Base-by-base conservation (phyloP, 768 basidiomycete species). In the Sarcomyxa edulis region DNA sequence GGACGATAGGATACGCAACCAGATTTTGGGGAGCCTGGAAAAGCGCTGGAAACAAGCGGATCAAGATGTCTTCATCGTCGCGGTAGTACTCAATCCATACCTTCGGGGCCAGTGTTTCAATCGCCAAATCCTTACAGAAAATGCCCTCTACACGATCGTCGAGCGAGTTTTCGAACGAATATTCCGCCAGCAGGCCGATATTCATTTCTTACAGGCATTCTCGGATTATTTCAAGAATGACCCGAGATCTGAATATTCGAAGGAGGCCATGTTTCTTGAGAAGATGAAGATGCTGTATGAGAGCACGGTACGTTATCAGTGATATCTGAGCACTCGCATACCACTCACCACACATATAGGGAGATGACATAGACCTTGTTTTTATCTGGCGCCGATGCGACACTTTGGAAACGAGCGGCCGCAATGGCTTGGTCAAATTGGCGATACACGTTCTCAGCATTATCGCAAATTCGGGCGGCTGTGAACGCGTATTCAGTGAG, bases 21-120 rank as follows among this genome's bases (percentile, higher is more conserved):
- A 37, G 6, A 44, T 68, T 32, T 33, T 54, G 4, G 24, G 11
- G 2, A 62, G 60, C 31, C 45, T 67, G 14, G 62, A 69, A 36
- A 38, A 46, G 20, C 54, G 54, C 1, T 66, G 65, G 65, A 42
- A 34, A 6, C 52, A 49, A 20, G 35, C 53, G 6, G 61, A 67
- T 43, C 63, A 65, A 35, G 61, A 61, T 20, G 33, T 56, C 2
- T 61, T 62, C 39, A 62, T 68, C 33, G 47, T 55, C 0, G 54
- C 59, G 1, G 45, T 62, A 0, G 32, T 68, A 27, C 39, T 66
- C 12, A 66, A 69, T 42, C 65, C 63, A 0, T 56, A 47, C 38
- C 43, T 54, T 15, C 40, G 37, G 6, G 15, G 11, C 6, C 34
- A 21, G 3, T 37, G 45, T n/a, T 49, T 52, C 36, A 42, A 43